Conservation (phyloP, 1,284 basidiomycete genomes). For the Coniferiporia sulphurascens region DNA sequence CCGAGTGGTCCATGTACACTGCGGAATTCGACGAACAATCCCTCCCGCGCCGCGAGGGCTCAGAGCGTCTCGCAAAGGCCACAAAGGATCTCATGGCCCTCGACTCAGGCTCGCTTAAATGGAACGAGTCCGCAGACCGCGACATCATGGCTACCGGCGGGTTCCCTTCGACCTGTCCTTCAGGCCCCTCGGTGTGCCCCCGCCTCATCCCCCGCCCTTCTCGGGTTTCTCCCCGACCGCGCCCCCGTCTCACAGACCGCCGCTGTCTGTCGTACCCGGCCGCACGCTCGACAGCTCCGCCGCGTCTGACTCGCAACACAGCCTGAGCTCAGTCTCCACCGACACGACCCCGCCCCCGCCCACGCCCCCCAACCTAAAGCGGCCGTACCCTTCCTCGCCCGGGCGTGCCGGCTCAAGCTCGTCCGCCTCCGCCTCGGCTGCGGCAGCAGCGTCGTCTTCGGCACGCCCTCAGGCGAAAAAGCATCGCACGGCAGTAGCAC, state of each 20-base stretch:
- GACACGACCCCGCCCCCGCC: conserved; percentile 13
- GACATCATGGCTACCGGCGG: conserved; percentile 1
- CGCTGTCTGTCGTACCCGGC: conserved; percentile 12
- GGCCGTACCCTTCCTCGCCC: conserved; percentile 14
- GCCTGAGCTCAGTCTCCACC: conserved; percentile 14
- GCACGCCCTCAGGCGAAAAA: conserved; percentile 5
- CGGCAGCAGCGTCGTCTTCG: too few relatives aligned
- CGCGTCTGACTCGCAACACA: conserved; percentile 11
- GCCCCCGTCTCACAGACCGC: not conserved
- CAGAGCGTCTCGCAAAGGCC: conserved; percentile 61
- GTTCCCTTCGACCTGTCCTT: conserved; percentile 1
- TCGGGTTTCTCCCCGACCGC: not conserved
- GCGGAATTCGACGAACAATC: conserved; percentile 20
- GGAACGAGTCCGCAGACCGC: conserved; percentile 23
- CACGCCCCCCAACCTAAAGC: conserved; percentile 22
- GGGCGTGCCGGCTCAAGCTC: conserved; percentile 8
- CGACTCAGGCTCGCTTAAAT: conserved; percentile 33
- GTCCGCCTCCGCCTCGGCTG: not conserved
- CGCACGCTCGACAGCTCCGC: conserved; percentile 12
- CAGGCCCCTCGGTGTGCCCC: not conserved
- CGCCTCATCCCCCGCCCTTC: not conserved
- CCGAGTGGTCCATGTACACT: conserved; percentile 34
- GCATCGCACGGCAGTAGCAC: not conserved
- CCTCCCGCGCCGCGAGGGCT: conserved; percentile 31
- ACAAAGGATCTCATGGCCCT: conserved; percentile 69